Conservation (phyloP, 306 rosid genomes). For the Fragaria ananassa region DNA sequence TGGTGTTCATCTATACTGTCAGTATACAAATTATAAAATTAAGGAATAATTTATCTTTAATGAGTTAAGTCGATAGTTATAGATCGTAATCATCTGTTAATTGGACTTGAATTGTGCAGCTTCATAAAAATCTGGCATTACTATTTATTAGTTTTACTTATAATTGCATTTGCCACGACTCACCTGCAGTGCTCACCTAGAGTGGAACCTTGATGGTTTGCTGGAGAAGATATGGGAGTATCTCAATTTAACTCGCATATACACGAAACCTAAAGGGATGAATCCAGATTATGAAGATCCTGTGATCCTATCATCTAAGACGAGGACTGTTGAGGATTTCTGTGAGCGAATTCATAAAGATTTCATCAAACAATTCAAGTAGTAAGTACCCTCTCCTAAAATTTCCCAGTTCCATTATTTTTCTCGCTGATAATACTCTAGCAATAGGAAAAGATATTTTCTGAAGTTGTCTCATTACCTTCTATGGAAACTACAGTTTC, state of each 20-base stretch:
- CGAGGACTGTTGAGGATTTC: constrained; percentile 86
- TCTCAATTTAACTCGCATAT: constrained; percentile 83
- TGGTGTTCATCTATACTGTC: neutral
- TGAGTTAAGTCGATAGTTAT: neutral
- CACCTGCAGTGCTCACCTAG: constrained; percentile 83
- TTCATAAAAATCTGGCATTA: neutral
- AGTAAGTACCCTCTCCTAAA: constrained; percentile 46
- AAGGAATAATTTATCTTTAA: neutral
- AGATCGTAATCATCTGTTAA: neutral
- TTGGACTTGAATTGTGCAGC: neutral
- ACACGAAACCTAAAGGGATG: constrained; percentile 97
- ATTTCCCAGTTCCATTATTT: constrained; percentile 10
- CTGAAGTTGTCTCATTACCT: neutral
- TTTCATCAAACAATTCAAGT: constrained; percentile 90
- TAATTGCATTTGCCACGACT: constrained; percentile 25
- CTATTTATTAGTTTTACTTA: neutral
- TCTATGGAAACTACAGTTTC: neutral
- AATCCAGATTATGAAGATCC: constrained; percentile 99
- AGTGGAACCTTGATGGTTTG: constrained; percentile 98
- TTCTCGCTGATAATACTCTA: neutral
- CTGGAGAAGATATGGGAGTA: constrained; percentile 95
- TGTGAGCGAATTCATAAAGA: constrained; percentile 89
- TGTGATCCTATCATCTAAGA: constrained; percentile 88
- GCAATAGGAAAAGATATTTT: neutral
- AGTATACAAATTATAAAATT: neutral